Evolutionary conservation across 805 yeast genomes (phyloP), one percentile per base, ranked within the genome.

Genomic region (Barnettozyma pratensis): DNA sequence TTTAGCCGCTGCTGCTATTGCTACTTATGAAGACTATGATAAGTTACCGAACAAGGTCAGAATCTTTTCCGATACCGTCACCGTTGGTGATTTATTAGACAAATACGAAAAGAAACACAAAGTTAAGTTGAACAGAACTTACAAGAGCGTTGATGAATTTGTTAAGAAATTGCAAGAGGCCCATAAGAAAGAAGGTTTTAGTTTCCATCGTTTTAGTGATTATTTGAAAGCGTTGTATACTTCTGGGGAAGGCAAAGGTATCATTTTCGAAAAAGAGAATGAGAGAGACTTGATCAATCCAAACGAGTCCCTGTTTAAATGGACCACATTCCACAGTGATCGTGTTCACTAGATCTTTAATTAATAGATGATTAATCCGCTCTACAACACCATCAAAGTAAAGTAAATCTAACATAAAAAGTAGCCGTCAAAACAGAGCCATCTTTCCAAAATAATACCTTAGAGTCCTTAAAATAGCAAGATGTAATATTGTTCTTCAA

Each of bases 261-360:
- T 61, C n/a, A 53, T 59, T 14, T 65, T 59, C 47, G 50, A 56
- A 9, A 45, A 44, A 9, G 45, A 56, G 2, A 66, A 66, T 46
- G 69, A 73, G 39, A 64, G 68, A 44, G 80, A 76, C 56, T 52
- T 72, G 28, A 62, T 76, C 48, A 76, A 76, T 59, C 79, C 80
- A 4, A 63, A 60, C 35, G 75, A 73, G 58, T 60, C 67, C 2
- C 48, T 68, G 36, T 75, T 73, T 70, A 73, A 68, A 51, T 75
- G 78, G 77, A 61, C 64, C 29, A 68, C 65, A 48, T 71, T 41
- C 37, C 19, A 19, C 19, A 19, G 2, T 19, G 19, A 19, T 19
- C 19, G 19, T 19, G 19, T 19, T 19, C 19, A 19, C 19, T 19
- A 19, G 19, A 19, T 19, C 19, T 19, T 19, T 19, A 19, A 19